Conservation (phyloP, 805 yeast genomes). For the Diddensiella santjacobensis region DNA sequence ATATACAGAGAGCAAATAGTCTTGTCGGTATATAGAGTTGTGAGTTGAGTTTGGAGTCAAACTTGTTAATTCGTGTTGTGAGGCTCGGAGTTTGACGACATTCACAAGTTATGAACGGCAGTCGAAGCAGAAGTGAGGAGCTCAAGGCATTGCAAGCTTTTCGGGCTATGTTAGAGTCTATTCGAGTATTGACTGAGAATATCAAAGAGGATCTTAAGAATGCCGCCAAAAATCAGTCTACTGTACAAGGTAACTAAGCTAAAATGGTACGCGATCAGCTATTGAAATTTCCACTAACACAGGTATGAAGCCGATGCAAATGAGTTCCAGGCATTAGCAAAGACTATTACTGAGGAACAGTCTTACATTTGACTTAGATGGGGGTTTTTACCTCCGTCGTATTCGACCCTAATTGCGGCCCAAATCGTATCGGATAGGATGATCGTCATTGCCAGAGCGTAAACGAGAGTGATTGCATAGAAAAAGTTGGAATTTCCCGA, state of each 20-base stretch:
- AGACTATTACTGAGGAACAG: background rate
- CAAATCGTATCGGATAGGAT: conserved; percentile 74
- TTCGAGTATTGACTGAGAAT: conserved; percentile 18
- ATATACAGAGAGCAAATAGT: no score
- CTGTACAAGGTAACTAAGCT: conserved; percentile 15
- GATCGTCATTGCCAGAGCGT: conserved; percentile 65
- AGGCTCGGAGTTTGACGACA: no score
- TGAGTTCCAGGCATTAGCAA: background rate
- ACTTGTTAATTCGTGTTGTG: no score
- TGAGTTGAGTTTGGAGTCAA: no score
- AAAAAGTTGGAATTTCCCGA: conserved; percentile 96
- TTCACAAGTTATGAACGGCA: no score
- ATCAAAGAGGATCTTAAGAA: conserved; percentile 18
- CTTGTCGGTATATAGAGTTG: no score
- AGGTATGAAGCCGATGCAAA: background rate
- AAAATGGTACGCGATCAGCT: no score
- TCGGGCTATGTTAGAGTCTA: conserved; percentile 23
- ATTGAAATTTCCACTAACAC: no score
- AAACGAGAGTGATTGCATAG: conserved; percentile 85
- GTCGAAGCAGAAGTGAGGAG: no score
- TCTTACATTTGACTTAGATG: conserved; percentile 22
- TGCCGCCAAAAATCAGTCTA: conserved; percentile 16
- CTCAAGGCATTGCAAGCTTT: conserved; percentile 12
- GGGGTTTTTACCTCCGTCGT: conserved; percentile 42
- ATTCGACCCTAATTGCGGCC: conserved; percentile 71